phyloP scores from a whole-genome alignment of 768 basidiomycete genomes.

The Trametes coccinea region DNA sequence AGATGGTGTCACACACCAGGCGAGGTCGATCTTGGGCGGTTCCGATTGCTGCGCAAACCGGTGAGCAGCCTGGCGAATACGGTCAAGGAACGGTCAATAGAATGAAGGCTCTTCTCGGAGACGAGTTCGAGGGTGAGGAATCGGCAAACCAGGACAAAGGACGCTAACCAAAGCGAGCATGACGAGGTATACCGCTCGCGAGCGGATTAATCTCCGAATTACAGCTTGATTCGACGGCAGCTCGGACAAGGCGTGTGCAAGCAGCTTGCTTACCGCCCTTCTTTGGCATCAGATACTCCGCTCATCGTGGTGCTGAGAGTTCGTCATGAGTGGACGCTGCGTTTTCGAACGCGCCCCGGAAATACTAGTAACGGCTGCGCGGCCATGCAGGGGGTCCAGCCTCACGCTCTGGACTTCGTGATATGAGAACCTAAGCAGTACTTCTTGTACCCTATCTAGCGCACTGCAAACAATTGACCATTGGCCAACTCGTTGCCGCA shows the following conservation, averaged over 20 bases:
- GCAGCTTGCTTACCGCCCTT: neutral
- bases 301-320: conserved; percentile 1
- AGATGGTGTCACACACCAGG: conserved; percentile 11
- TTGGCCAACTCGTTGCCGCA: conserved; percentile 6
- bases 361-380: conserved; percentile 1
- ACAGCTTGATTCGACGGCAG: neutral
- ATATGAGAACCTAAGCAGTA: conserved; percentile 15
- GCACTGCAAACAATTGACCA: neutral
- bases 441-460: conserved; percentile 8
- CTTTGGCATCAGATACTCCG: neutral
- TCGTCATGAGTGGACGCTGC: neutral
- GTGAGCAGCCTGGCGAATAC: conserved; percentile 4
- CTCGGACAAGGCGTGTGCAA: neutral
- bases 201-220: conserved; percentile 17
- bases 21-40: conserved; percentile 19
- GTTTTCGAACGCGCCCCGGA: conserved; percentile 4
- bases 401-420: conserved; percentile 18
- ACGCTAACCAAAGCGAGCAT: conserved; percentile 7
- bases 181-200: conserved; percentile 1
- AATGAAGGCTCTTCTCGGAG: conserved; percentile 6
- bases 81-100: conserved; percentile 17
- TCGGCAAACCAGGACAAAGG: conserved; percentile 3
- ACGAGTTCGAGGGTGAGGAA: conserved; percentile 11
- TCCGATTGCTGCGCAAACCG: conserved; percentile 10
- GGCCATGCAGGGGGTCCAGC: conserved; percentile 9